Evolutionary conservation across 768 basidiomycete genomes (phyloP), one percentile per base, ranked within the genome.

Genomic region (Russula emetica): DNA sequence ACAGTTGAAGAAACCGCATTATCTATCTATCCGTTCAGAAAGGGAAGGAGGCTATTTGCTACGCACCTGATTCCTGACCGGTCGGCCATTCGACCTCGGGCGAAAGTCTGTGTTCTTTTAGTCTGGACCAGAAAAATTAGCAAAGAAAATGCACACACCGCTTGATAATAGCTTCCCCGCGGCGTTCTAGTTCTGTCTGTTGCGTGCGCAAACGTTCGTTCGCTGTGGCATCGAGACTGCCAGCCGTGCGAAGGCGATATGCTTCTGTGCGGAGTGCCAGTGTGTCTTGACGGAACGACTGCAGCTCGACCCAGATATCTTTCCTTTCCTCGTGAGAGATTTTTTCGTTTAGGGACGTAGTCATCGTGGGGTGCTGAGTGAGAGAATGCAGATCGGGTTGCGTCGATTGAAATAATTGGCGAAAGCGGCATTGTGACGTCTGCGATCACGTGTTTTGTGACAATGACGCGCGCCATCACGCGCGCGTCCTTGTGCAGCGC

Each of bases 371-470:
- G 32, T 9, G 24, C 14, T 22, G 45, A 18, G 8, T 6, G 13
- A 4, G n/a, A 6, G 14, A 36, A 22, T 28, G 34, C 32, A n/a
- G n/a, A n/a, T n/a, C n/a, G n/a, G n/a, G n/a, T n/a, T n/a, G n/a
- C n/a, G n/a, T n/a, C n/a, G 42, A 10, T 18, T 24, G 38, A 45
- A 14, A 3, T 26, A 16, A 28, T 28, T 28, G 42, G 18, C 30
- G 28, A 24, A 32, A 32, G 45, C 5, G 51, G 42, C 1, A 45
- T 28, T 4, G 51, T 63, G 62, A 64, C 53, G 2, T 50, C 26
- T 26, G 38, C 32, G 59, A 54, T 61, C 64, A 65, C 58, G 64
- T 65, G 64, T 1, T 20, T 8, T 22, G 63, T 64, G 63, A 64
- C 63, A 4, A 22, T 50, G 59, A 22, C 38, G 58, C 58, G 42